These are phyloP conservation scores for Metschnikowia noctiluminum DNA, from an alignment of 805 yeast species.

Conservation along the genomic window DNA sequence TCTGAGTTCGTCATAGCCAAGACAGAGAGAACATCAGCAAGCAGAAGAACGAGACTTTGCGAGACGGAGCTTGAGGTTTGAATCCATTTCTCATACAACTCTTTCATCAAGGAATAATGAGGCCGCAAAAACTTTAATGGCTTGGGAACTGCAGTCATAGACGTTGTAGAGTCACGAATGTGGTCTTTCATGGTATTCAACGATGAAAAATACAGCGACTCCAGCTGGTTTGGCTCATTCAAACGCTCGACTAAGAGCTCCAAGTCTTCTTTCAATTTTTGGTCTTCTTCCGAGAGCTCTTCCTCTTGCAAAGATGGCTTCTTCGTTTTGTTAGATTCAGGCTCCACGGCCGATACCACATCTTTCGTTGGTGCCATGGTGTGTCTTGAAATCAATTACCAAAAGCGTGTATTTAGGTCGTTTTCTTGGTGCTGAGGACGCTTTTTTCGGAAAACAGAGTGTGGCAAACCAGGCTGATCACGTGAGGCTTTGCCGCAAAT, in stretches of 20 bases:
- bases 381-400: background rate
- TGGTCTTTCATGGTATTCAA: constrained; percentile 67
- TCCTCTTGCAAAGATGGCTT: constrained; percentile 51
- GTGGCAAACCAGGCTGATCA: constrained; percentile 7
- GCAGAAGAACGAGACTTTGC: constrained; percentile 44
- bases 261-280: constrained; percentile 78
- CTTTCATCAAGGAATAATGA: constrained; percentile 66
- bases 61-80: constrained; percentile 20
- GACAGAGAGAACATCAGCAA: constrained; percentile 90
- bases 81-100: constrained; percentile 67
- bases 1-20: constrained; percentile 93
- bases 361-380: constrained; percentile 39
- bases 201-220: constrained; percentile 54
- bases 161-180: constrained; percentile 90
- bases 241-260: constrained; percentile 83
- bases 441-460: constrained; percentile 1
- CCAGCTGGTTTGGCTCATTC: constrained; percentile 45
- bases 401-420: background rate
- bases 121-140: constrained; percentile 95
- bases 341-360: constrained; percentile 12
- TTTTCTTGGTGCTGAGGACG: background rate
- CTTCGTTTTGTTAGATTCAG: constrained; percentile 22
- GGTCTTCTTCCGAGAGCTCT: constrained; percentile 91
- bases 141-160: constrained; percentile 99
- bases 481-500: constrained; percentile 2